A percentile compares a stretch with the other conserved stretches of the same genome.
Conservation (phyloP, 1,284 basidiomycete genomes). For the Wallemia ichthyophaga region DNA sequence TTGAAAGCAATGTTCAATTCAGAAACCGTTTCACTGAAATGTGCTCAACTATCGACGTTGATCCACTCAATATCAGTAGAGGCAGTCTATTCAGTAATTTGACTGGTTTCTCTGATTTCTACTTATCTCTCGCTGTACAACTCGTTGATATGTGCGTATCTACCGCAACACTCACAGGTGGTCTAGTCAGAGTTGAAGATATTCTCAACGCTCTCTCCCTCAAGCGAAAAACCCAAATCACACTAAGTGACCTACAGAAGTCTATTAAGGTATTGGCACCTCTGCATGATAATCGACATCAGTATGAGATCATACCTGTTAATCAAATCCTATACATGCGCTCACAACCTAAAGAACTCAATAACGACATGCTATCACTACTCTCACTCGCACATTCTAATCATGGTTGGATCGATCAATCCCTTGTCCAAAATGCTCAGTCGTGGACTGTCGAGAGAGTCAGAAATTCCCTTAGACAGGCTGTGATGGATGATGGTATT, state of each 20-base stretch:
- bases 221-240: not conserved
- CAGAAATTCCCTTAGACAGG: not conserved
- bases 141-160: not conserved
- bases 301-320: not conserved
- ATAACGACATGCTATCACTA: not conserved
- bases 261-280: not conserved
- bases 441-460: not conserved
- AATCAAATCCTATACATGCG: not conserved
- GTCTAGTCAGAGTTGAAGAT: not conserved
- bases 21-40: not conserved
- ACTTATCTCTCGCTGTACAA: not conserved
- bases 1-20: not conserved
- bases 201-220: not conserved
- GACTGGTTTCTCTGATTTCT: not conserved
- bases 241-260: not conserved
- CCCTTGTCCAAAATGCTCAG: not conserved
- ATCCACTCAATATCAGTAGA: not conserved
- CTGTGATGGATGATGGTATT: not conserved
- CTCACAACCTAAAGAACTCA: not conserved
- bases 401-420: not conserved
- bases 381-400: not conserved
- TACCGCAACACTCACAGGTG: not conserved
- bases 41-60: not conserved
- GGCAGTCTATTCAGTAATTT: not conserved
- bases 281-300: not conserved